phyloP scores from a whole-genome alignment of 2,329 filamentous ascomycete genomes.

The Diaporthe velutina region DNA sequence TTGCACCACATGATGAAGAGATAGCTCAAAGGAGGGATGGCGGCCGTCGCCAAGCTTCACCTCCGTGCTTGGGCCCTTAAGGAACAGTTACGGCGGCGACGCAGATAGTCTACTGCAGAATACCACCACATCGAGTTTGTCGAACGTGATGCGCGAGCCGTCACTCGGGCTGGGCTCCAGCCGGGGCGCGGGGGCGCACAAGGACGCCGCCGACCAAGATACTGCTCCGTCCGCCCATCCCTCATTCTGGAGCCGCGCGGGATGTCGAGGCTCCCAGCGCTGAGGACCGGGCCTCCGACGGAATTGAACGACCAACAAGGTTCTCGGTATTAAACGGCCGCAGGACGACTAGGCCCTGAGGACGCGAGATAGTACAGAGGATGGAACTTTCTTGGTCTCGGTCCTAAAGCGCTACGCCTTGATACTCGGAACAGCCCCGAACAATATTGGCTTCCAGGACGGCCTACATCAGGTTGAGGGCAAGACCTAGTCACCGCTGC shows the following conservation, averaged over 20 bases:
- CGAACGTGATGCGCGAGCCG: neutral
- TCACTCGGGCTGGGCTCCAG: neutral
- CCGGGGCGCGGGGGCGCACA: neutral
- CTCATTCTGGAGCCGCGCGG: too few relatives aligned
- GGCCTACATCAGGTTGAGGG: neutral
- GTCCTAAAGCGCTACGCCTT: neutral
- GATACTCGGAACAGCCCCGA: neutral
- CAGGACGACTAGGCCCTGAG: too few relatives aligned
- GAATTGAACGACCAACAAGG: too few relatives aligned
- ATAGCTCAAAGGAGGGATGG: neutral
- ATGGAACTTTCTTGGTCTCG: neutral
- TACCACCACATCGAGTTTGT: neutral
- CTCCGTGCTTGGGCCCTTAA: neutral
- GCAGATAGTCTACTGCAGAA: neutral
- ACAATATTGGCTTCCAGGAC: neutral
- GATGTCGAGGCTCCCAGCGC: neutral
- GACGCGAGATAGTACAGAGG: neutral
- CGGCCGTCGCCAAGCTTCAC: neutral
- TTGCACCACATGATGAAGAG: too few relatives aligned
- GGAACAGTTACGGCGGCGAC: neutral
- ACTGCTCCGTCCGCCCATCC: neutral
- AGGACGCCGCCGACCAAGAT: neutral
- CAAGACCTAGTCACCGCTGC: neutral
- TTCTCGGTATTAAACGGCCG: rapidly evolving
- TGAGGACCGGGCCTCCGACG: neutral